A percentile compares a stretch with the other conserved stretches of the same genome.
Conservation (phyloP, 2,329 filamentous ascomycete genomes). For the Fusarium stilboides region DNA sequence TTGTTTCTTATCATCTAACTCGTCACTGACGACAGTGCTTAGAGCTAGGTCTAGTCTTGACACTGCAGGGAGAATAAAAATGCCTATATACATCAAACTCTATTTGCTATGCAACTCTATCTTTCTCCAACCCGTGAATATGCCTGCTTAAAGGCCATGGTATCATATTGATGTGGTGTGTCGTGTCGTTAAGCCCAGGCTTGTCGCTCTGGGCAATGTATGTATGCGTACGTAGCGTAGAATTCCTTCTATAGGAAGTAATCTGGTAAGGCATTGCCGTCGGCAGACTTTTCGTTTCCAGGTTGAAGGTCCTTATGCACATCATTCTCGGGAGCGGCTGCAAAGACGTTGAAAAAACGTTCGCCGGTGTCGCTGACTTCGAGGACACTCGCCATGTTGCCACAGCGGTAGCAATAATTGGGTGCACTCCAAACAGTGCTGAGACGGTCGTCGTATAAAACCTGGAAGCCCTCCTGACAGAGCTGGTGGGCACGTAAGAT, state of each 20-base stretch:
- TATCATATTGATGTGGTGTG: constrained; percentile 45
- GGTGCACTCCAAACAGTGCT: constrained; percentile 99
- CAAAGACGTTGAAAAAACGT: constrained; percentile 97
- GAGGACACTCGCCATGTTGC: constrained; percentile 96
- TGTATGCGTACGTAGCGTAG: constrained; percentile 1
- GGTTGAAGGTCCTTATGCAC: constrained; percentile 88
- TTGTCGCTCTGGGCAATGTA: constrained; percentile 19
- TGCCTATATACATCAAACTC: constrained; percentile 45
- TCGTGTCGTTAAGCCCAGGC: constrained; percentile 42
- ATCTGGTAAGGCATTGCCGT: constrained; percentile 75
- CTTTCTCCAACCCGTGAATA: constrained; percentile 29
- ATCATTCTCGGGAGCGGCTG: constrained; percentile 96
- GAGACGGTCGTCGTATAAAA: constrained; percentile 93
- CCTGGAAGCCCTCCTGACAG: constrained; percentile 97
- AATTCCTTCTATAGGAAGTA: constrained; percentile 74
- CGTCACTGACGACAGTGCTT: constrained; percentile 28
- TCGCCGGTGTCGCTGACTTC: constrained; percentile 96
- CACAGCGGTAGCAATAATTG: constrained; percentile 95
- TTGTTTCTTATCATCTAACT: constrained; percentile 42
- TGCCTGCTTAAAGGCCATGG: constrained; percentile 44
- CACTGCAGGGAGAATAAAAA: constrained; percentile 36
- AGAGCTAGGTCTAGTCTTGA: constrained; percentile 30
- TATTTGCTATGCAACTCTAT: constrained; percentile 48
- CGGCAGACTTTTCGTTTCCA: constrained; percentile 78
- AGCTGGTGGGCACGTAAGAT: constrained; percentile 98